Evolutionary conservation across 805 yeast genomes (phyloP).

Genomic region (Candida verbasci): DNA sequence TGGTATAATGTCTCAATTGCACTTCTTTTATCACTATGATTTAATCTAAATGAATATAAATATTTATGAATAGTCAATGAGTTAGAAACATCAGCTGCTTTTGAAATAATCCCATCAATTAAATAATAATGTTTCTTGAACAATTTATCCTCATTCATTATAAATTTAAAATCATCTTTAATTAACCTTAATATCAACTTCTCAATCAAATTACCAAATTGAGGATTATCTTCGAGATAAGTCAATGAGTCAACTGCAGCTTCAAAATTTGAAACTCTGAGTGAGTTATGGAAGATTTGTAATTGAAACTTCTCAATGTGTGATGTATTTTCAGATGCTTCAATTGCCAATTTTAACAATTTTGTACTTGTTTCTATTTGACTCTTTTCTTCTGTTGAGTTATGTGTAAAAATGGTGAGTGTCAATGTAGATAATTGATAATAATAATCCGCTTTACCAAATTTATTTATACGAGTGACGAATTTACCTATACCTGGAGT

Average conservation of each 20-base stretch:
- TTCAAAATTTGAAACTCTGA: slow-evolving; percentile 17
- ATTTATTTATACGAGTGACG: background rate
- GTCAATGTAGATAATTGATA: slow-evolving; percentile 26
- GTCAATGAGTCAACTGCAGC: slow-evolving; percentile 16
- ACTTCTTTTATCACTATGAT: slow-evolving; percentile 28
- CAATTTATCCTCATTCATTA: slow-evolving; percentile 19
- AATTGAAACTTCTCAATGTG: slow-evolving; percentile 15
- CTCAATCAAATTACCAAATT: slow-evolving; percentile 13
- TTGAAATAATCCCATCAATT: slow-evolving; percentile 29
- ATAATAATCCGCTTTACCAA: slow-evolving; percentile 17
- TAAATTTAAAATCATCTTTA: slow-evolving; percentile 15
- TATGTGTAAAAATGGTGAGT: slow-evolving; percentile 15
- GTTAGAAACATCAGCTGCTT: slow-evolving; percentile 28
- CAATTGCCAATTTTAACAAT: slow-evolving; percentile 25
- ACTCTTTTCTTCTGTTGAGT: background rate
- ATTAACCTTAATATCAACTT: slow-evolving; percentile 24
- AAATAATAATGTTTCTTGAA: slow-evolving; percentile 24
- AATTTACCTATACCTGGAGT: too few species aligned
- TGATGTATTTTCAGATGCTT: slow-evolving; percentile 10
- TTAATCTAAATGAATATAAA: slow-evolving; percentile 38
- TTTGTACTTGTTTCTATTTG: slow-evolving; percentile 17
- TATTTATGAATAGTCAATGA: slow-evolving; percentile 34
- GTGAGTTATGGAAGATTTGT: slow-evolving; percentile 22
- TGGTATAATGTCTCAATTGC: slow-evolving; percentile 36
- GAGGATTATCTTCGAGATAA: slow-evolving; percentile 13